Evolutionary conservation across 2,329 filamentous ascomycete genomes (phyloP), one percentile per base, ranked within the genome.

Genomic region (Hypoxylon sp.): DNA sequence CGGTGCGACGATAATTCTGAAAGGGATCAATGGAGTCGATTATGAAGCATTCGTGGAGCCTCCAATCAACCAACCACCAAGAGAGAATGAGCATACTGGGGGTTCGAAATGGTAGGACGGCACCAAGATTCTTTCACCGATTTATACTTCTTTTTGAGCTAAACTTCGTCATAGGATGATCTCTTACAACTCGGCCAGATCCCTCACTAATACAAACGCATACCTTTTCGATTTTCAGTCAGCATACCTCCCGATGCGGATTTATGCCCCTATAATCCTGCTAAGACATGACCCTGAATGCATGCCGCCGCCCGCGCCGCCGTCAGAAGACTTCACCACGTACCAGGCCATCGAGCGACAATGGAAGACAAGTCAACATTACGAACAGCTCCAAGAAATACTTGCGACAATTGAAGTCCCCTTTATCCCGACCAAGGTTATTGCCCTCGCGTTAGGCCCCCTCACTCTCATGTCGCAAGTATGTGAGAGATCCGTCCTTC

Each of bases 241-340:
- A 3, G 67, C 66, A 29, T 69, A 73, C 52, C 70, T 71, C 44
- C 70, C 71, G 19, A 72, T 73, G 71, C 33, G 47, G 51, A 72
- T 72, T 68, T 14, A 8, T 39, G 59, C 68, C 50, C 29, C 37
- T 44, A 64, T 65, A 44, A 67, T 53, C 51, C 19, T 42, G 55
- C 0, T 66, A 13, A 39, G 8, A 35, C 48, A 64, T 37, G 5
- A 14, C 35, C 13, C 13, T 37, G 33, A 37, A 52, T 37, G 14
- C 22, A 19, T 37, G 59, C 53, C 61, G 55, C 39, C 44, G 54
- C 54, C 58, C 24, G 53, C 55, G 8, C 47, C 57, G 65, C 66
- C 70, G 35, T 60, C 59, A 44, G 62, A 69, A 54, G 65, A 53
- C 47, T 47, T 61, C n/a, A 65, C 57, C 60, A 37, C 48, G 35